A percentile compares a stretch with the other conserved stretches of the same genome.
Evolutionary conservation across 306 rosid species (phyloP).

Genomic region (Cucurbita maxima): DNA sequence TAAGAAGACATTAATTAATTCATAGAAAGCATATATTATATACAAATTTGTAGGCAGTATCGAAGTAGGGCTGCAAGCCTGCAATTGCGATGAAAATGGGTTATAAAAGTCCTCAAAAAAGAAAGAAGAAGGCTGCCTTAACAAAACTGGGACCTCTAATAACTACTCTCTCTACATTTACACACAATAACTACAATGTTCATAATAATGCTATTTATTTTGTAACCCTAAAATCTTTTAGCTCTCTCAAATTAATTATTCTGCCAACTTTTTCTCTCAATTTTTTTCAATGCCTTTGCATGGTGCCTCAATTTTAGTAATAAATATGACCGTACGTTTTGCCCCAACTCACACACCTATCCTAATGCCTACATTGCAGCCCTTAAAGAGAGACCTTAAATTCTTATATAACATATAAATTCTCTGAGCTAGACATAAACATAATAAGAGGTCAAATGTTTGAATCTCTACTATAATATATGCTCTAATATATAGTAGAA

Average conservation of each 20-base stretch:
- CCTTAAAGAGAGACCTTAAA: no score
- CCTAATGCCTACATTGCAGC: background rate
- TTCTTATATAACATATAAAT: no score
- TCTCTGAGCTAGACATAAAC: no score
- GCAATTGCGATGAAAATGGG: background rate
- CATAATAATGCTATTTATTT: background rate
- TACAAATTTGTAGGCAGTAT: background rate
- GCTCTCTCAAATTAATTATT: background rate
- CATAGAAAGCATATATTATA: background rate
- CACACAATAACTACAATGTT: background rate
- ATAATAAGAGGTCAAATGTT: no score
- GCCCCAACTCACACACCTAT: background rate
- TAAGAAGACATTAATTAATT: no score
- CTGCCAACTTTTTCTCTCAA: background rate
- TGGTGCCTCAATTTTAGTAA: background rate
- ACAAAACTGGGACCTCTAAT: background rate
- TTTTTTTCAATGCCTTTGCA: background rate
- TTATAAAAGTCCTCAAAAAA: background rate
- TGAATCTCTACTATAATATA: no score
- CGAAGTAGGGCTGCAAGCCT: background rate
- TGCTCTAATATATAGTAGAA: no score
- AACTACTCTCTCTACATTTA: background rate
- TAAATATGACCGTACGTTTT: slow-evolving; percentile 1
- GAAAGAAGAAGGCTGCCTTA: background rate
- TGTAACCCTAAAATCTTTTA: background rate